Percentiles rank a stretch among this genome's conserved stretches.
Evolutionary conservation across 2,329 filamentous ascomycete species (phyloP).

Genomic region (Clonostachys rosea): DNA sequence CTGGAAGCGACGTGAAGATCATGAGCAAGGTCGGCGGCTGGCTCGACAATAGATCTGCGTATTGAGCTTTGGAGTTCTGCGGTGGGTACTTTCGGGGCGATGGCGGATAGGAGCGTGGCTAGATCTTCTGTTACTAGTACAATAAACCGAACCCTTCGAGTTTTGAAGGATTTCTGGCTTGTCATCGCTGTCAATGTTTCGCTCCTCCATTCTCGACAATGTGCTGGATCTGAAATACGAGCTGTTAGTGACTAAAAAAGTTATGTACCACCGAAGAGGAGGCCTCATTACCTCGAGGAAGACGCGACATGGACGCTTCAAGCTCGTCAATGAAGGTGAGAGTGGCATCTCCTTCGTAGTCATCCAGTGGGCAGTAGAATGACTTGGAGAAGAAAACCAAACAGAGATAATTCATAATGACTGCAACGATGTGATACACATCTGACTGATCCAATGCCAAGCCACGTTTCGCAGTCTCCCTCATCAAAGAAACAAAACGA

Average conservation of each 20-base stretch:
- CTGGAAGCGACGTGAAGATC: slow-evolving; percentile 24
- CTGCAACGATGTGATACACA: slow-evolving; percentile 25
- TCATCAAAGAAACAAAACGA: slow-evolving; percentile 23
- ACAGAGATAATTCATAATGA: slow-evolving; percentile 30
- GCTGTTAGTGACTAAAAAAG: not conserved
- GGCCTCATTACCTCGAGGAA: slow-evolving; percentile 20
- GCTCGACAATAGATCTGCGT: slow-evolving; percentile 22
- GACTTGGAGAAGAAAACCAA: slow-evolving; percentile 25
- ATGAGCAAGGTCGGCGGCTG: slow-evolving; percentile 27
- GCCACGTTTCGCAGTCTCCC: slow-evolving; percentile 25
- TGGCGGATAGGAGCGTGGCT: slow-evolving; percentile 18
- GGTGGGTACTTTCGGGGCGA: slow-evolving; percentile 16
- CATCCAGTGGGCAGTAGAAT: slow-evolving; percentile 28
- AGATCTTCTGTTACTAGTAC: slow-evolving; percentile 23
- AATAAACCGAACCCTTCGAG: slow-evolving; percentile 17
- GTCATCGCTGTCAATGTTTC: slow-evolving; percentile 27
- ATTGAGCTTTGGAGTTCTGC: slow-evolving; percentile 23
- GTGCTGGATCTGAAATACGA: slow-evolving; percentile 16
- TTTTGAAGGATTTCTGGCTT: slow-evolving; percentile 21
- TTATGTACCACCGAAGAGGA: not conserved
- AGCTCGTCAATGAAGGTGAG: slow-evolving; percentile 23
- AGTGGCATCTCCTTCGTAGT: slow-evolving; percentile 19
- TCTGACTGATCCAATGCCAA: slow-evolving; percentile 21
- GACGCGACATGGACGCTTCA: slow-evolving; percentile 21
- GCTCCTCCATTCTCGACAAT: slow-evolving; percentile 28